phyloP scores from a whole-genome alignment of 2,329 filamentous ascomycete species.

The Stagonosporopsis cucurbitacearum region DNA sequence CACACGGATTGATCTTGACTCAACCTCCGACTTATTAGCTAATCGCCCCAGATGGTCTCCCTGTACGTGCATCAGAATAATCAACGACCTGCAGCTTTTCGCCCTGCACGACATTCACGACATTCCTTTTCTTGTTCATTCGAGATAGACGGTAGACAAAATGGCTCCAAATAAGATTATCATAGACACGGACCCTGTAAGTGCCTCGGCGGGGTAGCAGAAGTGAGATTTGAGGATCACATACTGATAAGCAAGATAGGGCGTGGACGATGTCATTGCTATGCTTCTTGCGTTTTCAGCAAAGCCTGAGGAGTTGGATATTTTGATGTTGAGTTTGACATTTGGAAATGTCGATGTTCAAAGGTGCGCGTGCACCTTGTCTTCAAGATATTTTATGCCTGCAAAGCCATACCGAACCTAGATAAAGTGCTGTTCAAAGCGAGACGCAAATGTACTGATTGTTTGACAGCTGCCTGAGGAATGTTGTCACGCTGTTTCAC shows the following conservation, averaged over 20 bases:
- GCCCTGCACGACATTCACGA: constrained; percentile 9
- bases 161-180: constrained; percentile 71
- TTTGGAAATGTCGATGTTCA: constrained; percentile 92
- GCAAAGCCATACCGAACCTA: background rate
- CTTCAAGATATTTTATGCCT: background rate
- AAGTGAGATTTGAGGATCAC: background rate
- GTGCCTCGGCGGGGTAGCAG: constrained; percentile 25
- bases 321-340: constrained; percentile 84
- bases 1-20: constrained; percentile 20
- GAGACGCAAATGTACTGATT: background rate
- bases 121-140: constrained; percentile 2
- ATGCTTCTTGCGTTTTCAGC: constrained; percentile 86
- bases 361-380: constrained; percentile 60
- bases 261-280: constrained; percentile 90
- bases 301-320: constrained; percentile 81
- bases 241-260: constrained; percentile 50
- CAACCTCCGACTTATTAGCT: constrained; percentile 28
- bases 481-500: constrained; percentile 89
- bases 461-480: constrained; percentile 75
- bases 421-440: background rate
- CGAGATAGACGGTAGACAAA: constrained; percentile 13
- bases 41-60: constrained; percentile 26
- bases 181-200: constrained; percentile 93
- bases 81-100: constrained; percentile 8
- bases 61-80: constrained; percentile 7